These are phyloP conservation scores for Lichtheimia ornata DNA, from an alignment of 371 early-diverging fungal species.

Conservation along the genomic window DNA sequence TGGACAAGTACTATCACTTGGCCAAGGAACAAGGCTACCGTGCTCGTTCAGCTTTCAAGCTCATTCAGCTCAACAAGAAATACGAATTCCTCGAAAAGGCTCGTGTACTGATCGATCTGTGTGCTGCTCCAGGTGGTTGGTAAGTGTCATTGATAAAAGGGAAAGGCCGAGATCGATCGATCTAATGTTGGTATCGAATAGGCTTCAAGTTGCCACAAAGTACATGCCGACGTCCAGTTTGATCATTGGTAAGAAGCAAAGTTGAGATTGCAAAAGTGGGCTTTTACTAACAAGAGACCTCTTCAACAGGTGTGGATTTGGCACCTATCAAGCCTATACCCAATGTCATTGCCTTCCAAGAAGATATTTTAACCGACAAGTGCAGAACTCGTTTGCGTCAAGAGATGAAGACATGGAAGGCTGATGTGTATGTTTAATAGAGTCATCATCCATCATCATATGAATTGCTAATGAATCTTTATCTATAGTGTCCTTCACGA, in stretches of 20 bases:
- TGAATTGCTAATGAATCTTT: background rate
- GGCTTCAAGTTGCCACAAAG: slow-evolving; percentile 94
- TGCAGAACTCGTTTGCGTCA: slow-evolving; percentile 85
- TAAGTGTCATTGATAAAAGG: slow-evolving; percentile 24
- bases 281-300: background rate
- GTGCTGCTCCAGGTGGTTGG: slow-evolving; percentile 99
- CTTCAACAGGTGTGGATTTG: slow-evolving; percentile 89
- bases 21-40: slow-evolving; percentile 99
- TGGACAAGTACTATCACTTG: slow-evolving; percentile 99
- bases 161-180: background rate
- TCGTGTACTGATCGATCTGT: slow-evolving; percentile 96
- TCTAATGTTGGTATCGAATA: slow-evolving; percentile 15
- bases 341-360: slow-evolving; percentile 92
- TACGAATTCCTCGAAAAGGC: slow-evolving; percentile 94
- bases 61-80: slow-evolving; percentile 99
- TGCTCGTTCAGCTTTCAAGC: slow-evolving; percentile 99
- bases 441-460: background rate
- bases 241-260: slow-evolving; percentile 73
- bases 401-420: slow-evolving; percentile 97
- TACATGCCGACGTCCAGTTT: slow-evolving; percentile 94
- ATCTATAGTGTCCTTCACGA: slow-evolving; percentile 92
- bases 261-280: background rate
- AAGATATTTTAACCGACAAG: slow-evolving; percentile 97
- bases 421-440: slow-evolving; percentile 81
- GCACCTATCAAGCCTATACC: slow-evolving; percentile 98